These are phyloP conservation scores for Aphanocladium album DNA, from an alignment of 2,329 filamentous ascomycete species.

Conservation along the genomic window DNA sequence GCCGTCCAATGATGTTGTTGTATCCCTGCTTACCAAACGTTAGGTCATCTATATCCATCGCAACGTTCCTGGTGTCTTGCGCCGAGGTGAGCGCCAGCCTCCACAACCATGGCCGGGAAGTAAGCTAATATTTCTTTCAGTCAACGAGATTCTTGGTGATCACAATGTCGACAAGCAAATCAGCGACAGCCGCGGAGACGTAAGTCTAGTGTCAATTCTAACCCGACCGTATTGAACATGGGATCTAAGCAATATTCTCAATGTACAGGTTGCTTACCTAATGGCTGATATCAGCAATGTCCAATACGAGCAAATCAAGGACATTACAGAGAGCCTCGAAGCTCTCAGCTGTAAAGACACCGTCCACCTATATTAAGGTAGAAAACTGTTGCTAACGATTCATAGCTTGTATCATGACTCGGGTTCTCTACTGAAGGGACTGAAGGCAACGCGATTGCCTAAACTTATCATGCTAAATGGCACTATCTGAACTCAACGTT, in stretches of 20 bases:
- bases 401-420: conserved; percentile 41
- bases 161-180: conserved; percentile 99
- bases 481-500: conserved; percentile 7
- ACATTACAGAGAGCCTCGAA: conserved; percentile 79
- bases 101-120: conserved; percentile 9
- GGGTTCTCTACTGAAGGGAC: conserved; percentile 39
- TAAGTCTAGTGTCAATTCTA: conserved; percentile 31
- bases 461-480: not conserved
- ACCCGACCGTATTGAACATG: not conserved
- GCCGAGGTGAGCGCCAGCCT: conserved; percentile 54
- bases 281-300: conserved; percentile 97
- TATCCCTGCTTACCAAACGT: conserved; percentile 14
- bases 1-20: not conserved
- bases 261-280: conserved; percentile 72
- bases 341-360: conserved; percentile 64
- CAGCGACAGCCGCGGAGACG: conserved; percentile 88
- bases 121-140: conserved; percentile 34
- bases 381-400: not conserved
- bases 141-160: conserved; percentile 89
- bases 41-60: conserved; percentile 91
- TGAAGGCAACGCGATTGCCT: not conserved
- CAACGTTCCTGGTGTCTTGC: conserved; percentile 91
- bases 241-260: conserved; percentile 9
- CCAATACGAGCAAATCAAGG: conserved; percentile 72
- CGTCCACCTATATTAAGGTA: not conserved